These are phyloP conservation scores for Filosporella fistucella DNA, from an alignment of 495 filamentous ascomycete species.

Conservation along the genomic window DNA sequence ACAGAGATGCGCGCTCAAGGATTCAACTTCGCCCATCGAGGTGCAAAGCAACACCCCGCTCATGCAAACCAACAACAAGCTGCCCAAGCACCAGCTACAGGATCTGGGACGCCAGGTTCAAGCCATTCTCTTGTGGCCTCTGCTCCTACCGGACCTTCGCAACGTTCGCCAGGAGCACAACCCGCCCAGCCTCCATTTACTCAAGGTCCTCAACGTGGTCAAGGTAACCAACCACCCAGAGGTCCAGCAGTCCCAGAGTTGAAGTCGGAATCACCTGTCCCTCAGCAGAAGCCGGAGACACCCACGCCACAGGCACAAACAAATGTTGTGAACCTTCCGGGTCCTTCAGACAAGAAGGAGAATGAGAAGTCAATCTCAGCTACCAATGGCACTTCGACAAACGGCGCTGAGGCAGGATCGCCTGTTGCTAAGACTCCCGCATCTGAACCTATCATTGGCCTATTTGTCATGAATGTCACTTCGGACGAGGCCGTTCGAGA, in stretches of 20 bases:
- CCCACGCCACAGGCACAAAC: constrained; percentile 34
- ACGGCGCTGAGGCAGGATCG: constrained; percentile 41
- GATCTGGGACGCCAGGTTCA: constrained; percentile 35
- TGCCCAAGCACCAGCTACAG: constrained; percentile 29
- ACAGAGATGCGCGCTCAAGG: constrained; percentile 98
- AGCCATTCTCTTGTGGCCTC: constrained; percentile 22
- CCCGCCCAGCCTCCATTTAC: constrained; percentile 28
- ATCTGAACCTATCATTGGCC: constrained; percentile 53
- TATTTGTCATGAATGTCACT: constrained; percentile 79
- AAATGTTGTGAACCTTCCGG: constrained; percentile 30
- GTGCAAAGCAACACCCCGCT: constrained; percentile 30
- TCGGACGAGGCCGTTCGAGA: constrained; percentile 73
- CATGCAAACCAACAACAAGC: constrained; percentile 16
- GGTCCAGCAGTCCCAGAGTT: constrained; percentile 21
- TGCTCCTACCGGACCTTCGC: constrained; percentile 21
- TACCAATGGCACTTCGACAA: constrained; percentile 43
- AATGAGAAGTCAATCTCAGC: constrained; percentile 33
- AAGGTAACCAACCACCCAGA: constrained; percentile 23
- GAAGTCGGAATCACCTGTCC: constrained; percentile 22
- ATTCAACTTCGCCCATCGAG: constrained; percentile 97
- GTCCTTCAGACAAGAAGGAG: constrained; percentile 31
- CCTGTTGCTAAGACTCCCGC: constrained; percentile 36
- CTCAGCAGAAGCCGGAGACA: constrained; percentile 46
- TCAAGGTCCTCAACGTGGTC: constrained; percentile 15
- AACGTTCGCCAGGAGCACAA: constrained; percentile 20